These are phyloP conservation scores for Pelagophyceae sp. DNA, from an alignment of 352 stramenopile genomes.

Conservation along the genomic window DNA sequence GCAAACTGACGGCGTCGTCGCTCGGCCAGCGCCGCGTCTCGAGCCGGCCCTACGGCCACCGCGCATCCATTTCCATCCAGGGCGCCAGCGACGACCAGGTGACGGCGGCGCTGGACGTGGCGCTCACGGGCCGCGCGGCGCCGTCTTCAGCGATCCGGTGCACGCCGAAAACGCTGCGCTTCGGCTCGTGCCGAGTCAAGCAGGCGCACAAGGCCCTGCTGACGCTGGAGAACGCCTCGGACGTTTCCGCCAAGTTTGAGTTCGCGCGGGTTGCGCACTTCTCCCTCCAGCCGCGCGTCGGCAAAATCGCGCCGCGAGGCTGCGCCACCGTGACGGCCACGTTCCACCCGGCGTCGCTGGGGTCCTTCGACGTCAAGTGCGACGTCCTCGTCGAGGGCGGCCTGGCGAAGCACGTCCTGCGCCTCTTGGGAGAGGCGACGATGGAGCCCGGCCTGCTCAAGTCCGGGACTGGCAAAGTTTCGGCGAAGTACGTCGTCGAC, in stretches of 20 bases:
- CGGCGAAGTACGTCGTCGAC: no score
- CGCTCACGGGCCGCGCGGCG: constrained; percentile 21
- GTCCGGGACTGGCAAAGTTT: no score
- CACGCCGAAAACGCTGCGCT: constrained; percentile 44
- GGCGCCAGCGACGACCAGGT: constrained; percentile 34
- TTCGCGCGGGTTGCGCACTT: constrained; percentile 67
- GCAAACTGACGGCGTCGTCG: not conserved
- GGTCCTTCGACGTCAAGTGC: constrained; percentile 49
- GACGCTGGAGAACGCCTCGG: constrained; percentile 52
- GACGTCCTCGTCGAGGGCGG: constrained; percentile 38
- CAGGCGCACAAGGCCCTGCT: constrained; percentile 71
- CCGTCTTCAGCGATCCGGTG: constrained; percentile 21
- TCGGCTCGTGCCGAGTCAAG: constrained; percentile 67
- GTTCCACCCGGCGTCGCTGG: constrained; percentile 72
- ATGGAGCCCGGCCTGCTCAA: no score
- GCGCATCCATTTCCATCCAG: not conserved
- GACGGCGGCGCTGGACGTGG: constrained; percentile 21
- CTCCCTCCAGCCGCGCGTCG: constrained; percentile 47
- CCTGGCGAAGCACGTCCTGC: constrained; percentile 44
- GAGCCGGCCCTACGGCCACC: constrained; percentile 18
- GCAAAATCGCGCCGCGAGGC: constrained; percentile 66
- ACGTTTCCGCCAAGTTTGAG: constrained; percentile 52
- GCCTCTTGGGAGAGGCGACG: constrained; percentile 54
- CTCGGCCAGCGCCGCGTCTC: not conserved
- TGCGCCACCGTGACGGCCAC: constrained; percentile 73